These are phyloP conservation scores for Gracilaria vermiculophylla DNA, from an alignment of 23 red algal genomes.

Conservation along the genomic window DNA sequence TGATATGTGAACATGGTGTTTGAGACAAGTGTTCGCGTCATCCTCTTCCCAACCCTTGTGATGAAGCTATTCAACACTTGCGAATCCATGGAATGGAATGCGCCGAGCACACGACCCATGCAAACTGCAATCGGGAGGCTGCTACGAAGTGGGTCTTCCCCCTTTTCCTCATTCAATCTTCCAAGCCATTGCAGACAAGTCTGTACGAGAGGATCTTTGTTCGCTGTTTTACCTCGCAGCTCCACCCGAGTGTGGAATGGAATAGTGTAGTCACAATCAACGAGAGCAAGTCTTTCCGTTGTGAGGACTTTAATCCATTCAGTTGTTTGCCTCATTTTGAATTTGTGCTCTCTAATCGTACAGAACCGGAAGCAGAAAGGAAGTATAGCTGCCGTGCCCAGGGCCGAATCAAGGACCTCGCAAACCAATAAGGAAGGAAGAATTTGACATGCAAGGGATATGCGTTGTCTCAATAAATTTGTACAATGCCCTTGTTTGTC, in stretches of 20 bases:
- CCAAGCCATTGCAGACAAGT: not conserved
- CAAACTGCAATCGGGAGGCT: conserved; percentile 26
- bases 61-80: not conserved
- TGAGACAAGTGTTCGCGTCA: not conserved
- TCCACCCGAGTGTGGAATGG: not conserved
- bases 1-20: not conserved
- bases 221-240: not conserved
- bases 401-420: not conserved
- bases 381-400: conserved; percentile 6
- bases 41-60: not conserved
- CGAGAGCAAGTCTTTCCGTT: not conserved
- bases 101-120: conserved; percentile 20
- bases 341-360: not conserved
- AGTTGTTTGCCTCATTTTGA: not conserved
- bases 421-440: not conserved
- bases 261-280: not conserved
- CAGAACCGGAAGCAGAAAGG: conserved; percentile 7
- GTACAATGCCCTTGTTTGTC: not conserved
- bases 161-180: not conserved
- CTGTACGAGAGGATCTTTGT: not conserved
- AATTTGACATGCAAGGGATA: not conserved
- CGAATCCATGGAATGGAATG: not conserved
- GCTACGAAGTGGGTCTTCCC: not conserved
- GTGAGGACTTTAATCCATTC: conserved; percentile 5
- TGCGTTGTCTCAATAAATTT: not conserved